phyloP scores from a whole-genome alignment of 148 eudicot species.

The Rheum nobile region DNA sequence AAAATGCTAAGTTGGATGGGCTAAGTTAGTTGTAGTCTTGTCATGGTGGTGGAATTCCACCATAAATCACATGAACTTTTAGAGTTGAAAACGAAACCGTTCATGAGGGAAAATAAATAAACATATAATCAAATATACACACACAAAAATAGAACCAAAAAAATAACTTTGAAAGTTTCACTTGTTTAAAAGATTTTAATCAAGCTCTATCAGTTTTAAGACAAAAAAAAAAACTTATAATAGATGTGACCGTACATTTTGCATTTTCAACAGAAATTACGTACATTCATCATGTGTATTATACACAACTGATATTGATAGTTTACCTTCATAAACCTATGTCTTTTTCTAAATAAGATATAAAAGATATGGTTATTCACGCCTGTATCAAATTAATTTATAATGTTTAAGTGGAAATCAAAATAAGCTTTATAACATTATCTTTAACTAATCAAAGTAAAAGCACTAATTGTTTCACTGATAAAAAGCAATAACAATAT shows the following conservation, averaged over 20 bases:
- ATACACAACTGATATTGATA: not conserved
- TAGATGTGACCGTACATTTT: not conserved
- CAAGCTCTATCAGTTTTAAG: not conserved
- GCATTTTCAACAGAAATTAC: not conserved
- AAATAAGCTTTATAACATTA: slow-evolving; percentile 3
- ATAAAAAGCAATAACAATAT: not conserved
- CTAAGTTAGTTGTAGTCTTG: slow-evolving; percentile 8
- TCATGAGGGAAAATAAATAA: not conserved
- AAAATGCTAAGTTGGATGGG: slow-evolving; percentile 1
- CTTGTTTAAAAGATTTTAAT: not conserved
- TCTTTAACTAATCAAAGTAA: slow-evolving; percentile 4
- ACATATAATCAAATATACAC: not conserved
- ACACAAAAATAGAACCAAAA: not conserved
- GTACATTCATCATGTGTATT: not conserved
- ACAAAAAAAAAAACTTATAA: not conserved
- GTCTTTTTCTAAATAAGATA: not conserved
- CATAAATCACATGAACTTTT: slow-evolving; percentile 5
- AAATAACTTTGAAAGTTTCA: not conserved
- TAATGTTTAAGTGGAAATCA: not conserved
- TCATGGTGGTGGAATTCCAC: slow-evolving; percentile 9
- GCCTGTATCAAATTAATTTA: not conserved
- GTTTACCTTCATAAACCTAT: not conserved
- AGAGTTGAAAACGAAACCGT: not conserved
- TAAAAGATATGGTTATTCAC: not conserved
- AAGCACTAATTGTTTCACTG: not conserved